phyloP scores from a whole-genome alignment of 1,284 basidiomycete genomes.

The Ceratobasidium sp. region DNA sequence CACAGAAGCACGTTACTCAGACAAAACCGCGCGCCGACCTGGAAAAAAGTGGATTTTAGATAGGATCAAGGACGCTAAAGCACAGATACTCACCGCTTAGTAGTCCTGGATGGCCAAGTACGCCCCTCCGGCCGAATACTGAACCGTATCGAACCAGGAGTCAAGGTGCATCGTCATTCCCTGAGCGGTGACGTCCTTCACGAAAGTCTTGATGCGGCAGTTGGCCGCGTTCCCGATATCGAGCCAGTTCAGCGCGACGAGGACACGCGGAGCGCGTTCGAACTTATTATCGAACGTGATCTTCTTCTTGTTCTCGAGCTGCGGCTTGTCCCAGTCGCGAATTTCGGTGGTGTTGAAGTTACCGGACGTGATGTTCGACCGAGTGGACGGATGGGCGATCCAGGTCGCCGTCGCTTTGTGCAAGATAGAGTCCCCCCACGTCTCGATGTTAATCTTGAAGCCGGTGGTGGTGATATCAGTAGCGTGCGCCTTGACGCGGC shows the following conservation, averaged over 20 bases:
- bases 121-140: slow-evolving; percentile 25
- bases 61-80: no score
- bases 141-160: slow-evolving; percentile 39
- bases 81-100: background rate
- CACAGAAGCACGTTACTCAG: no score
- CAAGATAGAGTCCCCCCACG: slow-evolving; percentile 31
- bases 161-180: slow-evolving; percentile 44
- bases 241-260: slow-evolving; percentile 38
- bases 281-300: slow-evolving; percentile 40
- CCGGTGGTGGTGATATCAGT: slow-evolving; percentile 39
- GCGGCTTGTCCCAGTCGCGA: slow-evolving; percentile 1
- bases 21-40: no score
- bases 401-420: slow-evolving; percentile 27
- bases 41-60: no score
- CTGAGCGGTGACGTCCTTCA: slow-evolving; percentile 9
- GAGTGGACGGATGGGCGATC: slow-evolving; percentile 45
- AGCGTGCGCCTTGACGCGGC: slow-evolving; percentile 14
- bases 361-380: slow-evolving; percentile 40
- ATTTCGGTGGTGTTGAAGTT: slow-evolving; percentile 34
- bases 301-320: background rate
- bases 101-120: slow-evolving; percentile 43
- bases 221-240: slow-evolving; percentile 29
- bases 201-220: slow-evolving; percentile 27
- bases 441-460: slow-evolving; percentile 44
- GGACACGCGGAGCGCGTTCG: slow-evolving; percentile 19